Base-by-base conservation (phyloP, 257 asterid genomes). In the Haberlea rhodopensis region DNA sequence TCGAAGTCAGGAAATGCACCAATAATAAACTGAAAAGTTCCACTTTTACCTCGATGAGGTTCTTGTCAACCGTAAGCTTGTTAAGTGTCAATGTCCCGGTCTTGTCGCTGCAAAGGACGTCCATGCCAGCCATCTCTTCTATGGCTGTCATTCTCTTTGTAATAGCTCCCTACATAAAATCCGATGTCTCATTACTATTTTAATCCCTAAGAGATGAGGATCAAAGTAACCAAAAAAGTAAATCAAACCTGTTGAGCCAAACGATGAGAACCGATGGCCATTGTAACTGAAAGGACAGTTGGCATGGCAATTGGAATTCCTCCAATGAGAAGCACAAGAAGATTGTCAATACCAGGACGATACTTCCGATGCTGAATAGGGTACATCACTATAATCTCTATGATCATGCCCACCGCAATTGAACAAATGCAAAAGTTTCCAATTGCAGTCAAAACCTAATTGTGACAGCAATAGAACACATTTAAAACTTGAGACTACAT, bases 91-190 rank as follows among this genome's bases (percentile, higher is more conserved):
- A 73, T 53, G 97, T 92, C 65, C 98, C 98, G 0, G 96, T 89
- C 73, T 92, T 92, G 72, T 92, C 97, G 40, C 98, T 92, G 80
- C 98, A 92, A 43, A 92, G 96, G 73, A 92, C 98, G 53, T 92
- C 98, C 99, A 92, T 92, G 69, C 99, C 99, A n/a, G 98, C 99
- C 99, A 92, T 92, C 66, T 92, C 99, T 82, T 92, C 99, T 53
- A 92, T 92, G 60, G 99, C 97, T 18, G 97, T 89, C 97, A 92
- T 89, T 79, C 99, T 82, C 83, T 92, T 92, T 3, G 99, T 92
- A 75, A 92, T 92, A 79, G 99, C 99, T 68, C 99, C 99, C 97
- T 91, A 53, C 21, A 63, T 25, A 56, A 24, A 59, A 19, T 7
- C 40, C n/a, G n/a, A 46, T 20, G n/a, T 55, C 11, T 43, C 60